phyloP scores from a whole-genome alignment of 352 stramenopile genomes.

The Phytophthora kernoviae region DNA sequence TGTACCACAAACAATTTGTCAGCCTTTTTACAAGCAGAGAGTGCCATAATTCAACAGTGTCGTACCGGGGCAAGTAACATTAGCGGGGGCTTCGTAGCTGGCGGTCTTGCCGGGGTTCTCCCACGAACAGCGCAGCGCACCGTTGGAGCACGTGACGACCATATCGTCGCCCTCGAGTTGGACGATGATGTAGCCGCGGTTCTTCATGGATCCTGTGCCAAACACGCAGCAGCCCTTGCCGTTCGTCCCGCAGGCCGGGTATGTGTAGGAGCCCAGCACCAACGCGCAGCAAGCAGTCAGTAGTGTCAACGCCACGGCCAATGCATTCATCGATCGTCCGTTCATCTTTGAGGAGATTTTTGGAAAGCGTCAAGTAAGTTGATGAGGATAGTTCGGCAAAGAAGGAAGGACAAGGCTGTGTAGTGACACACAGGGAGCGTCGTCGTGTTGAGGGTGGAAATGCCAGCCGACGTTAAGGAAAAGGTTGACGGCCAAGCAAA shows the following conservation, averaged over 20 bases:
- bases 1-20: conserved; percentile 15
- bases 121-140: conserved; percentile 54
- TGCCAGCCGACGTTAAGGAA: background rate
- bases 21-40: conserved; percentile 1
- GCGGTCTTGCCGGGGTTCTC: conserved; percentile 66
- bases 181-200: conserved; percentile 65
- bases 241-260: conserved; percentile 50
- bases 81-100: conserved; percentile 33
- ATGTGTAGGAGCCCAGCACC: conserved; percentile 41
- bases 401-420: conserved; percentile 1
- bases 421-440: conserved; percentile 9
- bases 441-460: conserved; percentile 21
- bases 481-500: conserved; percentile 23
- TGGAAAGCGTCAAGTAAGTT: conserved; percentile 3
- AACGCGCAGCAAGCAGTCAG: conserved; percentile 29
- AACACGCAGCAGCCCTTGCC: conserved; percentile 63
- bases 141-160: conserved; percentile 67
- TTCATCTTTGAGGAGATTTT: conserved; percentile 30
- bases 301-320: conserved; percentile 29
- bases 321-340: conserved; percentile 23
- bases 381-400: conserved; percentile 8
- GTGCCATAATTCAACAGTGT: background rate
- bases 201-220: conserved; percentile 55
- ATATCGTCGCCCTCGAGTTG: conserved; percentile 48
- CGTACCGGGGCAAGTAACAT: conserved; percentile 60